Evolutionary conservation across 345 rosid genomes (phyloP), one percentile per base, ranked within the genome.

Genomic region (Citrus trifoliata): DNA sequence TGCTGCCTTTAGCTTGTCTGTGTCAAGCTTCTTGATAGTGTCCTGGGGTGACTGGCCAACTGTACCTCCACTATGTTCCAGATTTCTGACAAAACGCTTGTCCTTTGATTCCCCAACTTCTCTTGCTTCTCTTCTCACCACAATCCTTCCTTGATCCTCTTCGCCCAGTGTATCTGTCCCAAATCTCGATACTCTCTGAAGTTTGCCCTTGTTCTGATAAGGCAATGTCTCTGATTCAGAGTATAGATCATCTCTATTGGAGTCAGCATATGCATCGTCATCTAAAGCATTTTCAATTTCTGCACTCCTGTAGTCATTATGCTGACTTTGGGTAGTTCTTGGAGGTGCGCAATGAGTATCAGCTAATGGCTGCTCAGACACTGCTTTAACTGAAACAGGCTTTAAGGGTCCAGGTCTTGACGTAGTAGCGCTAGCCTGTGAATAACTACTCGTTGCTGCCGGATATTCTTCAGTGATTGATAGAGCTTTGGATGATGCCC

Each of bases 1-100:
- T 7, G 86, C 84, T 2, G 89, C 89, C 79, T 86, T 88, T 56
- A 88, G 76, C 83, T 83, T 86, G 71, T 83, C 85, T 75, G 71
- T 88, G 75, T 86, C 91, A 30, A 88, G 70, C 85, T 82, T 78
- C 79, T 79, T 88, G 53, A 88, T 86, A 53, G 86, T 82, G 68
- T 88, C 91, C 74, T 80, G 86, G 24, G 91, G 86, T 13, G 88
- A 83, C 71, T 83, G 91, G 25, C 87, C 76, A 58, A 83, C 80
- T 27, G 80, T 40, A 70, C 88, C 87, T 71, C 86, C 88, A 28
- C 79, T 82, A 6, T 40, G 79, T 33, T 82, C 89, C 77, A 72
- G 70, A 72, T 83, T 79, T 72, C 86, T 81, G 25, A 81, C 80
- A 48, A 56, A 65, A 67, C 35, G 42, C 4, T 79, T 80, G 51